phyloP scores from a whole-genome alignment of 1,139 yeast genomes.

The Blastobotrys illinoisensis region DNA sequence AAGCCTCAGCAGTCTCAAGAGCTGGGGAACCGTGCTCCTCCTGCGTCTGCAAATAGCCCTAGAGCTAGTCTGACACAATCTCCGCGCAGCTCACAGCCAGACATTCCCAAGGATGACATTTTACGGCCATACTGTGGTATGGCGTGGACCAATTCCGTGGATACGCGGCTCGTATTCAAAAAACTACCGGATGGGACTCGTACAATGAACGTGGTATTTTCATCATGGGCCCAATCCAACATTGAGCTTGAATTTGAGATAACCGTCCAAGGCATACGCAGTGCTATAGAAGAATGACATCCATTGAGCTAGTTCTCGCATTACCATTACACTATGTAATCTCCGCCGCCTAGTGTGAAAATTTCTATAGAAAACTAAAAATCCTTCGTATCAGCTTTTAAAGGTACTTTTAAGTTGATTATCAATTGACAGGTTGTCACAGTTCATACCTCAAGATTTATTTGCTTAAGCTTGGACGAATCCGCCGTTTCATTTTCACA shows the following conservation, averaged over 20 bases:
- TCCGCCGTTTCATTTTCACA: too few species aligned
- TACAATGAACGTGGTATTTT: constrained; percentile 37
- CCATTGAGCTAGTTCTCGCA: background rate
- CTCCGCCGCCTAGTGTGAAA: too few species aligned
- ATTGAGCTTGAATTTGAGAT: constrained; percentile 16
- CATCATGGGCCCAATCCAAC: constrained; percentile 24
- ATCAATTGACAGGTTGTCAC: too few species aligned
- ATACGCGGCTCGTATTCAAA: constrained; percentile 37
- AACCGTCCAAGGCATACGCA: constrained; percentile 8
- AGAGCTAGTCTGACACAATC: background rate
- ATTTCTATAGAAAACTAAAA: too few species aligned
- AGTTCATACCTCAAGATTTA: too few species aligned
- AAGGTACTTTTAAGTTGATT: too few species aligned
- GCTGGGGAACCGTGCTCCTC: background rate
- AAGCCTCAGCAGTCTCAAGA: constrained; percentile 1
- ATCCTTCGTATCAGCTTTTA: too few species aligned
- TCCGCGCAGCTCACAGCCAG: background rate
- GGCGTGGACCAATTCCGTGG: constrained; percentile 40
- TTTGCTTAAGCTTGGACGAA: too few species aligned
- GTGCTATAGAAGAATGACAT: constrained; percentile 3
- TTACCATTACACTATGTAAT: background rate
- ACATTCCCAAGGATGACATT: constrained; percentile 9
- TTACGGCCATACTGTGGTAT: constrained; percentile 41
- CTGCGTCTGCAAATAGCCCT: background rate
- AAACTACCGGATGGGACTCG: constrained; percentile 30